Evolutionary conservation across 768 basidiomycete genomes (phyloP), one percentile per base, ranked within the genome.

Genomic region (Rhizopogon vesiculosus): DNA sequence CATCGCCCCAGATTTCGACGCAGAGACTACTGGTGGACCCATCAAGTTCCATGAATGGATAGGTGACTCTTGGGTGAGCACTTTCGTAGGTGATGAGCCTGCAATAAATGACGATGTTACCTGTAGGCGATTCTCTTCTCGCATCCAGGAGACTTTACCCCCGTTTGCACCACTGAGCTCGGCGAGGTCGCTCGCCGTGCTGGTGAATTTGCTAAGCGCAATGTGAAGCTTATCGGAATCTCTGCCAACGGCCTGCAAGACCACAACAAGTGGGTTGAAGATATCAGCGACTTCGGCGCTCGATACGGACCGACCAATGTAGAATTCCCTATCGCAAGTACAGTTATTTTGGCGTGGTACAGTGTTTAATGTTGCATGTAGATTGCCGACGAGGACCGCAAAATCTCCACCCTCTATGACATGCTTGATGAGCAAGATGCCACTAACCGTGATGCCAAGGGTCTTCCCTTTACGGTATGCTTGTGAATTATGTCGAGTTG

Each of bases 371-470:
- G 16, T 38, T 33, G 55, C 33, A 40, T 2, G 44, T 62, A 93
- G 91, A 98, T 99, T 63, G 97, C 93, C 48, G 97, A 99, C 69
- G 79, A 82, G 22, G 88, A 94, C 67, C 82, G 96, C 70, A 87
- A 81, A 66, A 81, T 98, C 45, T 88, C 93, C 8, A 83, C 82
- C 42, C 74, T 92, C 55, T 96, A 97, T 67, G 95, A 97, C 68
- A 98, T 98, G 96, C 80, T 98, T 55, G 97, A 98, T 70, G 81
- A 89, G 67, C 91, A 94, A 72, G 97, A 99, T 73, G 82, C 87
- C 42, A 95, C 93, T 53, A 99, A 93, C 74, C 79, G 82, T 39
- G 89, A 91, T 69, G 75, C 74, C 39, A 92, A 91, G 72, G 92
- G 94, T 45, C 80, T 98, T 43, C 97, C 97, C 19, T 93, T 98